phyloP scores from a whole-genome alignment of 306 rosid species.

The Corylus americana region DNA sequence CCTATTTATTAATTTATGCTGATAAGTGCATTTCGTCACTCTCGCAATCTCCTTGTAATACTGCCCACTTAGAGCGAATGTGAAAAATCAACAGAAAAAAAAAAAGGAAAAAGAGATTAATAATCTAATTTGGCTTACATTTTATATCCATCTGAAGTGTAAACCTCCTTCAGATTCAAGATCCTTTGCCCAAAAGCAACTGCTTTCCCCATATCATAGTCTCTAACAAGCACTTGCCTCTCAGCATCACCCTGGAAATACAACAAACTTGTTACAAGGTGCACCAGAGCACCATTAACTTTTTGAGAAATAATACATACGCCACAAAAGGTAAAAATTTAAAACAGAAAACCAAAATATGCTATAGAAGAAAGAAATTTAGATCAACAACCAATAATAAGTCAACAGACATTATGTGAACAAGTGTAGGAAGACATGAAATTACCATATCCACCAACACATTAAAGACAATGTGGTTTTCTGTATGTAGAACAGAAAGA shows the following conservation, averaged over 20 bases:
- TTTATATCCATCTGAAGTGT: slow-evolving; percentile 58
- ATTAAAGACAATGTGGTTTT: slow-evolving; percentile 69
- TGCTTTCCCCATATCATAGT: slow-evolving; percentile 70
- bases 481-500: slow-evolving; percentile 66
- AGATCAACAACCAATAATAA: not conserved
- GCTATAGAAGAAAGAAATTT: not conserved
- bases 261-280: slow-evolving; percentile 19
- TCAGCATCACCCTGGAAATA: slow-evolving; percentile 70
- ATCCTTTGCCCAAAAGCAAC: slow-evolving; percentile 76
- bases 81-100: not conserved
- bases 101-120: not conserved
- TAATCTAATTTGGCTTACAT: slow-evolving; percentile 51
- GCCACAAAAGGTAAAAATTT: slow-evolving; percentile 1
- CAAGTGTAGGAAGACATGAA: not conserved
- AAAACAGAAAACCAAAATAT: slow-evolving; percentile 15
- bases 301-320: not conserved
- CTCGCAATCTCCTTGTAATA: not conserved
- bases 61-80: not conserved
- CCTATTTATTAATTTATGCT: not conserved
- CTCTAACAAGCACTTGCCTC: slow-evolving; percentile 80
- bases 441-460: slow-evolving; percentile 84
- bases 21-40: not conserved
- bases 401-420: not conserved
- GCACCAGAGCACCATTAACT: not conserved
- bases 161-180: slow-evolving; percentile 77